Conservation (phyloP, 805 yeast genomes). For the Helenozyma baotianmanensis region DNA sequence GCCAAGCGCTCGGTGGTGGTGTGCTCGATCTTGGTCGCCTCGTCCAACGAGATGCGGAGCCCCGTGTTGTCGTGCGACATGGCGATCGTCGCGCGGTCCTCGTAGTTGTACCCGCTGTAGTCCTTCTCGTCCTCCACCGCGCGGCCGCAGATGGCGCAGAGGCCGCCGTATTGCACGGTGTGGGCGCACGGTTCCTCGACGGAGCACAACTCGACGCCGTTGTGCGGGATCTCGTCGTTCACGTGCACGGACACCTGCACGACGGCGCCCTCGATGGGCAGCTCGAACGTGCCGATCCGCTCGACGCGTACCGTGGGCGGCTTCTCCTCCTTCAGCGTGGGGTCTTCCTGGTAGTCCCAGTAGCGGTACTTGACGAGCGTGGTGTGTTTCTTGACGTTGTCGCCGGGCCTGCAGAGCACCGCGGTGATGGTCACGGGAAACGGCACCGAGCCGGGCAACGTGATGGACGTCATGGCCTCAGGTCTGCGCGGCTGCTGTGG, state of each 20-base stretch:
- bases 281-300: slow-evolving; percentile 71
- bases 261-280: slow-evolving; percentile 75
- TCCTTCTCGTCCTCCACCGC: slow-evolving; percentile 67
- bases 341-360: slow-evolving; percentile 60
- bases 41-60: slow-evolving; percentile 75
- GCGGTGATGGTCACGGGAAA: slow-evolving; percentile 65
- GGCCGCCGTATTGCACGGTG: slow-evolving; percentile 88
- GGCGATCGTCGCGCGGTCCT: slow-evolving; percentile 74
- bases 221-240: slow-evolving; percentile 58
- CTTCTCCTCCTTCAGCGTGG: slow-evolving; percentile 38
- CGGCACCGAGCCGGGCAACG: slow-evolving; percentile 58
- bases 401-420: slow-evolving; percentile 43
- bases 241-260: slow-evolving; percentile 43
- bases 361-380: slow-evolving; percentile 60
- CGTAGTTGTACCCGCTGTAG: slow-evolving; percentile 63
- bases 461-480: slow-evolving; percentile 40
- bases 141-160: slow-evolving; percentile 90
- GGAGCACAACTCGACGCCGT: slow-evolving; percentile 42
- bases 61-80: slow-evolving; percentile 89
- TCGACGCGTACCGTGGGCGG: slow-evolving; percentile 54
- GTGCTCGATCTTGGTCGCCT: slow-evolving; percentile 81
- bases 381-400: slow-evolving; percentile 45
- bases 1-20: slow-evolving; percentile 57
- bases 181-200: slow-evolving; percentile 85
- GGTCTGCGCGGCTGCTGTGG: background rate